Base-by-base conservation (phyloP, 1,284 basidiomycete genomes). In the Coniferiporia sulphurascens region DNA sequence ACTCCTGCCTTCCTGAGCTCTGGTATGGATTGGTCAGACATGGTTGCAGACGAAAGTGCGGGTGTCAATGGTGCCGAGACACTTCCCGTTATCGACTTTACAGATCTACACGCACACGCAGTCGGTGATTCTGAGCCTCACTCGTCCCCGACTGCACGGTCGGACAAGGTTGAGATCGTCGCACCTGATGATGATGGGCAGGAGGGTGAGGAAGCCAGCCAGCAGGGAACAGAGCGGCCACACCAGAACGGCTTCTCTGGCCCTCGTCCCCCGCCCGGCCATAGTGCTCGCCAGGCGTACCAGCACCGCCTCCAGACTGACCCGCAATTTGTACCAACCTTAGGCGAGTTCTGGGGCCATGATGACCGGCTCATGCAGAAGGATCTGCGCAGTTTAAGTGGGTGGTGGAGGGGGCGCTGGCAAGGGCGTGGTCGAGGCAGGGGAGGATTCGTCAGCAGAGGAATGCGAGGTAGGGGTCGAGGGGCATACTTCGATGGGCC, bases 271-370 rank as follows among this genome's bases (percentile, higher is more conserved):
- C 32, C 17, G 32, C 67, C 74, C 13, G 82, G 81, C 32, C 84
- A 85, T 62, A 79, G 81, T 22, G 86, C 83, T 44, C 85, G 87
- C 48, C 87, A 91, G 67, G 86, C 83, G 22, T 92, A 92, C 70
- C 86, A 89, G 65, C 80, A 89, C 61, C 83, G 86, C 36, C 76
- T 93, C 22, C 87, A 89, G 64, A 79, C 75, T 19, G 93, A 95
- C 70, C 92, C 93, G 1, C 89, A 91, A 1, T 92, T 86, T 68
- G 87, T 91, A 34, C 93, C 93, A 21, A 87, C 84, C 27, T 88
- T 93, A 12, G 93, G 93, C 61, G 86, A 87, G 63, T 95, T 95
- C 68, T 95, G 91, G 92, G 87, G 89, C 7, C 93, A 95, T 68
- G 93, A 95, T 70, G 91, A 95, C 70, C 85, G 93, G 52, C 74